Evolutionary conservation across 1,284 basidiomycete genomes (phyloP).

Genomic region (Schizophyllum amplum): DNA sequence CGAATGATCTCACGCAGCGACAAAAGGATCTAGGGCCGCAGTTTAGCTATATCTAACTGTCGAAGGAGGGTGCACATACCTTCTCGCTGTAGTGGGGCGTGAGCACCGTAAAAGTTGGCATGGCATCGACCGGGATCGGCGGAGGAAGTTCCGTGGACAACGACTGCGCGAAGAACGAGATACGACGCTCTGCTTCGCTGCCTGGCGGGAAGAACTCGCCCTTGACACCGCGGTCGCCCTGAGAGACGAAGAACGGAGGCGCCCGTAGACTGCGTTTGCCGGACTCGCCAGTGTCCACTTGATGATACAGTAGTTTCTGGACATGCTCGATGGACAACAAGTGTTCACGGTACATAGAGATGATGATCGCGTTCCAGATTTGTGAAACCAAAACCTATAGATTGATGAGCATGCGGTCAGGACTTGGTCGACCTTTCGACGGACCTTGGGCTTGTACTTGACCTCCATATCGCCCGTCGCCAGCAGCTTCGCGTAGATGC

Average conservation of each 20-base stretch:
- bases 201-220: constrained; percentile 91
- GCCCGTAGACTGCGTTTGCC: constrained; percentile 85
- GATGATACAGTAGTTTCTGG: constrained; percentile 90
- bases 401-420: neutral
- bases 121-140: constrained; percentile 87
- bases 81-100: constrained; percentile 97
- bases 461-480: constrained; percentile 91
- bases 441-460: constrained; percentile 93
- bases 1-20: constrained; percentile 94
- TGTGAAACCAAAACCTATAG: constrained; percentile 86
- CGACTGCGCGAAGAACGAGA: constrained; percentile 95
- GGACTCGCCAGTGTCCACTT: constrained; percentile 77
- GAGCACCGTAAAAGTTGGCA: constrained; percentile 96
- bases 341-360: constrained; percentile 99
- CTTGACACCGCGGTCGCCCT: constrained; percentile 76
- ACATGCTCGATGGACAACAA: constrained; percentile 94
- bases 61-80: constrained; percentile 29
- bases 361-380: constrained; percentile 97
- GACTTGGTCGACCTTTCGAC: constrained; percentile 11
- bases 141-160: constrained; percentile 86
- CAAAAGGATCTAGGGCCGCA: constrained; percentile 60
- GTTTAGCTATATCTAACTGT: constrained; percentile 7
- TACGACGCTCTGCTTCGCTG: constrained; percentile 88
- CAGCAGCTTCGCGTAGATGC: constrained; percentile 90
- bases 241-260: constrained; percentile 92